phyloP scores from a whole-genome alignment of 257 asterid species.

The Solanum appendiculatum region DNA sequence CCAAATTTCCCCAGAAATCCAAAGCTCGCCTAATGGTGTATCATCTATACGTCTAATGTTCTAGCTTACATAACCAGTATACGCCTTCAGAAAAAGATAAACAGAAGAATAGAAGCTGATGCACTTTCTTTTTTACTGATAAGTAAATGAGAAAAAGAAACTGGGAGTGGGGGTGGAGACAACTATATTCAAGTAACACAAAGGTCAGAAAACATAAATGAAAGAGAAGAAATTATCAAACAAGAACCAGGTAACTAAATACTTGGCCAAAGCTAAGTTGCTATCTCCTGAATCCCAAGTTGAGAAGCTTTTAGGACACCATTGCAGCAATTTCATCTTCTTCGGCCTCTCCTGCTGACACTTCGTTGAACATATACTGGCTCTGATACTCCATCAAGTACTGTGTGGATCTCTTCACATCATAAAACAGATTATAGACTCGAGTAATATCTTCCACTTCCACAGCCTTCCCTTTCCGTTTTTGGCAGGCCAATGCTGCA shows the following conservation, averaged over 20 bases:
- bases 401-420: conserved; percentile 80
- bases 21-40: neutral
- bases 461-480: conserved; percentile 64
- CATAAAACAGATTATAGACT: conserved; percentile 76
- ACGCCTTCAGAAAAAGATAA: neutral
- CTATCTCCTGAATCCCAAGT: neutral
- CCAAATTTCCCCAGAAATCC: neutral
- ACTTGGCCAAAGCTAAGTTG: neutral
- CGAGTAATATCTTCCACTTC: conserved; percentile 86
- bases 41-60: neutral
- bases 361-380: conserved; percentile 86
- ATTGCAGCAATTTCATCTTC: conserved; percentile 52
- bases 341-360: conserved; percentile 34
- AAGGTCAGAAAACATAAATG: neutral
- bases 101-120: neutral
- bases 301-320: conserved; percentile 23
- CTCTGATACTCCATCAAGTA: conserved; percentile 91
- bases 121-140: neutral
- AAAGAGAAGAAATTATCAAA: neutral
- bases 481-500: conserved; percentile 71
- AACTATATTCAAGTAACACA: neutral
- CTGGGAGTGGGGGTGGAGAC: neutral
- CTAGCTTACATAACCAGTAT: neutral
- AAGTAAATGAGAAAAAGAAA: neutral
- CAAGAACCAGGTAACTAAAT: neutral